Conservation (phyloP, 805 yeast species). For the Kluyveromyces siamensis region DNA sequence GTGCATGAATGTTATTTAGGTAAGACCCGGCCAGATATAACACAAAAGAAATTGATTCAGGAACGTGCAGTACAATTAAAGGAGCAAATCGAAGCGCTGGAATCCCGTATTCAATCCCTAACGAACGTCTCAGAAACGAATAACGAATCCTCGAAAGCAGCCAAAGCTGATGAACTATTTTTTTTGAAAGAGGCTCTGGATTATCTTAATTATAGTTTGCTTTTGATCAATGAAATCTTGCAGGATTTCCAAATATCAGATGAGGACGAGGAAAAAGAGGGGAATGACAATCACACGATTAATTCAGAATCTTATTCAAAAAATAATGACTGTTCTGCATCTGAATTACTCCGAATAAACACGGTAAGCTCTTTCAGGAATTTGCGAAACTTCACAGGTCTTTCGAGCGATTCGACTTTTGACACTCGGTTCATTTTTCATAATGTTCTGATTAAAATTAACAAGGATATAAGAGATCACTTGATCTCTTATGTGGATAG, state of each 20-base stretch:
- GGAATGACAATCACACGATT: slow-evolving; percentile 9
- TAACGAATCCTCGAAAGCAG: not conserved
- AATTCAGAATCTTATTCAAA: slow-evolving; percentile 3
- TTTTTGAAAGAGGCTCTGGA: slow-evolving; percentile 19
- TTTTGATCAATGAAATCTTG: slow-evolving; percentile 24
- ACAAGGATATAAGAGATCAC: slow-evolving; percentile 40
- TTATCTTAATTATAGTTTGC: slow-evolving; percentile 27
- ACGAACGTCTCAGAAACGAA: not conserved
- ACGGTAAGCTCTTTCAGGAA: slow-evolving; percentile 26
- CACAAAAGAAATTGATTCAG: slow-evolving; percentile 41
- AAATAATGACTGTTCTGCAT: not conserved
- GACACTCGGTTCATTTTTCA: slow-evolving; percentile 53
- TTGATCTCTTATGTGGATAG: slow-evolving; percentile 39
- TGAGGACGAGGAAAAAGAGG: slow-evolving; percentile 11
- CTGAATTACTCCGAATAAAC: not conserved
- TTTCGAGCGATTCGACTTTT: slow-evolving; percentile 29
- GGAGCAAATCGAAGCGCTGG: slow-evolving; percentile 28
- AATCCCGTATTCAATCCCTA: slow-evolving; percentile 21
- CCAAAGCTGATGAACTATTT: slow-evolving; percentile 11
- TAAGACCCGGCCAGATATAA: slow-evolving; percentile 42
- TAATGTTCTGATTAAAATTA: slow-evolving; percentile 46
- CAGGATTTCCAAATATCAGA: slow-evolving; percentile 24
- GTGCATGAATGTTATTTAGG: slow-evolving; percentile 50
- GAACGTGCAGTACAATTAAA: slow-evolving; percentile 32
- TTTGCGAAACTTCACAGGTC: slow-evolving; percentile 22